Evolutionary conservation across 169 alveolate genomes (phyloP), one percentile per base, ranked within the genome.

Genomic region (Plasmodium berghei): DNA sequence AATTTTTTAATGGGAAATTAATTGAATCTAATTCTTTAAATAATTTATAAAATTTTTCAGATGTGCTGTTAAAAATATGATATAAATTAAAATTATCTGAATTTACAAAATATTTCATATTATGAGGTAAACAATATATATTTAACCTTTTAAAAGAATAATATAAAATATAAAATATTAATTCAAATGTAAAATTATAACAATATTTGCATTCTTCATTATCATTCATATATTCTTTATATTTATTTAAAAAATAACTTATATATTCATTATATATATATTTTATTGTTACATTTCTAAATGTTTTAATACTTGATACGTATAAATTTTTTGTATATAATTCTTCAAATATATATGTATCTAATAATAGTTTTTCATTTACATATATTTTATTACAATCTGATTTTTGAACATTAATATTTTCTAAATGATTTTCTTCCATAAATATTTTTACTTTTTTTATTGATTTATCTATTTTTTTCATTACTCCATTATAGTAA

Each of bases 41-140:
- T 20, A 56, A 46, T 46, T 66, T 54, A 9, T 26, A 48, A n/a
- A 83, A 20, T n/a, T 48, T 34, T 67, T 83, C 85, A 1, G 90
- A 71, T 2, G 58, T 62, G 52, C 69, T 70, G n/a, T 83, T 67
- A 62, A 69, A 70, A 67, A 83, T 26, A 18, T 45, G 6, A 69
- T 70, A 83, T 14, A 83, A 61, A 45, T 46, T 45, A 56, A 83
- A 83, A 48, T 18, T 34, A 62, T 83, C 85, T 9, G 83, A 49
- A 56, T 83, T 83, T 5, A 62, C 58, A 56, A 67, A 83, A 26
- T 70, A 4, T 6, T 59, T 83, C 42, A 83, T 42, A 14, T 52
- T 67, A 49, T 83, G 85, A 1, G 90, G 90, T 1, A 83, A 71
- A 56, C 90, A 83, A 45, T 69, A 72, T 9, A 83, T 55, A 58